A percentile compares a stretch with the other conserved stretches of the same genome.
Conservation (phyloP, 2,329 filamentous ascomycete species). For the Clarireedia homoeocarpa region DNA sequence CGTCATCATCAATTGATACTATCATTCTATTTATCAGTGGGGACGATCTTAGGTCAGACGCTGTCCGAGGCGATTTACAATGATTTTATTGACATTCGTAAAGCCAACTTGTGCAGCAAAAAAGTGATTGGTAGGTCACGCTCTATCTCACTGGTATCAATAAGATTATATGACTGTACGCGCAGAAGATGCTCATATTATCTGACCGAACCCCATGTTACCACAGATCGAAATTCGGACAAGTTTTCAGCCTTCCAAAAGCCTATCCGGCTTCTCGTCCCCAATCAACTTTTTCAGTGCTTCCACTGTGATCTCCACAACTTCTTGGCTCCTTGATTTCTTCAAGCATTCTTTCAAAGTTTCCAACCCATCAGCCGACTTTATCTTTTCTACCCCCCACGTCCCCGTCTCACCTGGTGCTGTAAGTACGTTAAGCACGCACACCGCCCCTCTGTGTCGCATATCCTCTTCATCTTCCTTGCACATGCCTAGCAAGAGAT, state of each 20-base stretch:
- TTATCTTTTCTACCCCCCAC: constrained; percentile 51
- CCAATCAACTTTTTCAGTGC: constrained; percentile 50
- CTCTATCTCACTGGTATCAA: no score
- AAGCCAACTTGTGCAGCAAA: no score
- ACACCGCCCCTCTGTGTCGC: constrained; percentile 66
- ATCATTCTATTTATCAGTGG: no score
- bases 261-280: background rate
- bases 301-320: constrained; percentile 64
- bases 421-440: constrained; percentile 63
- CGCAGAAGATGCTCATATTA: no score
- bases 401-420: constrained; percentile 59
- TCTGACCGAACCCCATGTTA: no score
- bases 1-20: no score
- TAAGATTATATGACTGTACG: no score
- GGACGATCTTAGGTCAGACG: no score
- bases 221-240: no score
- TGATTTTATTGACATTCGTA: no score
- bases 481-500: constrained; percentile 75
- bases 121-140: no score
- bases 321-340: constrained; percentile 58
- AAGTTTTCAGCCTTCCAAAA: background rate
- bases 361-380: constrained; percentile 55
- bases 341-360: constrained; percentile 62
- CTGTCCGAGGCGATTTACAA: no score
- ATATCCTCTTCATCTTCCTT: constrained; percentile 63